A percentile compares a stretch with the other conserved stretches of the same genome.
Conservation (phyloP, 768 basidiomycete genomes). For the Mycena albidolilacea region DNA sequence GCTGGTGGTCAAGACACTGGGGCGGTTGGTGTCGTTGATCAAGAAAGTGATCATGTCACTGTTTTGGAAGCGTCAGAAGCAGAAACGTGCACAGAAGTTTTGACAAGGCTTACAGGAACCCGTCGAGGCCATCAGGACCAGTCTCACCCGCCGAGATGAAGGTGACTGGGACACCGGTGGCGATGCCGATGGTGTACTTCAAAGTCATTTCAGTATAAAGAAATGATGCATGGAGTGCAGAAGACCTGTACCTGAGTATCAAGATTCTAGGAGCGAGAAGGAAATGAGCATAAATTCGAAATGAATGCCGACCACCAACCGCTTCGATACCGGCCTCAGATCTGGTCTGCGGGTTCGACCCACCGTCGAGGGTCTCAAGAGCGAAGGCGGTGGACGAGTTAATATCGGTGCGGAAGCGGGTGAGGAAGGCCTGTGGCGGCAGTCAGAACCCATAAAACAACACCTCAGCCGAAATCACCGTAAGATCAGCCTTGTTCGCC, state of each 20-base stretch:
- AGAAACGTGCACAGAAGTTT: constrained; percentile 9
- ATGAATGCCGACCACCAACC: constrained; percentile 27
- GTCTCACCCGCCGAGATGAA: background rate
- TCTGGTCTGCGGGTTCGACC: constrained; percentile 35
- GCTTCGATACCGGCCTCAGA: constrained; percentile 44
- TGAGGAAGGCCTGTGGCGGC: constrained; percentile 42
- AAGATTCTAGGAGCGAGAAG: constrained; percentile 22
- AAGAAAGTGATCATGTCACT: constrained; percentile 46
- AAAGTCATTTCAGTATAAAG: no score
- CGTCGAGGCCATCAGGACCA: constrained; percentile 44
- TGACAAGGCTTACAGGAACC: constrained; percentile 11
- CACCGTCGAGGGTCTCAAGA: constrained; percentile 42
- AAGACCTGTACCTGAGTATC: constrained; percentile 24
- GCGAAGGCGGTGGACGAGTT: constrained; percentile 8
- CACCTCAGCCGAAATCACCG: constrained; percentile 1
- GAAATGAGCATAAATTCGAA: no score
- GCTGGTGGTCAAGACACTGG: constrained; percentile 41
- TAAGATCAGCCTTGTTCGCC: constrained; percentile 12
- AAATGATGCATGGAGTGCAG: constrained; percentile 9
- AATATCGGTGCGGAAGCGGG: constrained; percentile 40
- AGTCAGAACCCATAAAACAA: constrained; percentile 16
- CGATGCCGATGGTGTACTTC: no score
- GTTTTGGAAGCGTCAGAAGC: constrained; percentile 38
- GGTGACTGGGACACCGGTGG: no score
- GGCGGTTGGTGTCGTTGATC: constrained; percentile 31